These are phyloP conservation scores for Biscogniauxia sp. DNA, from an alignment of 2,329 filamentous ascomycete genomes.

Conservation along the genomic window DNA sequence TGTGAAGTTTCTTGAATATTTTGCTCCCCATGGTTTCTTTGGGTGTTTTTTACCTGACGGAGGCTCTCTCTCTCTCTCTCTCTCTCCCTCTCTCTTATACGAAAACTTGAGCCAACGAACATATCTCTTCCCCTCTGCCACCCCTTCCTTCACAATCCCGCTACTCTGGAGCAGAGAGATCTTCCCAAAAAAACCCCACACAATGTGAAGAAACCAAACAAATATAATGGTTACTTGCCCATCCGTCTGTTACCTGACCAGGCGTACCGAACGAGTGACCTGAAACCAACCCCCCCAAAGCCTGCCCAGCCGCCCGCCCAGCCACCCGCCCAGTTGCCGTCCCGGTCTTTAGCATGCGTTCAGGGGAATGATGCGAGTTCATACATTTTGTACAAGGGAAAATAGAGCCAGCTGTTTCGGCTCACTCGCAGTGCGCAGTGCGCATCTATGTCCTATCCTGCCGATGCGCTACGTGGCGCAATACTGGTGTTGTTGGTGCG, in stretches of 20 bases:
- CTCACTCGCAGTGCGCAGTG: slow-evolving; percentile 27
- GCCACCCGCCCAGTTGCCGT: slow-evolving; percentile 13
- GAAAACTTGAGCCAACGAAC: not conserved
- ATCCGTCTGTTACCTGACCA: slow-evolving; percentile 8
- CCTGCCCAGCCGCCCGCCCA: slow-evolving; percentile 13
- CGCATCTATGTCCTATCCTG: slow-evolving; percentile 28
- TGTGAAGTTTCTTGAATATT: too few species aligned
- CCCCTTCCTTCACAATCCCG: not conserved
- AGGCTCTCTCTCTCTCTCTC: not conserved
- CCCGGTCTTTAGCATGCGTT: slow-evolving; percentile 17
- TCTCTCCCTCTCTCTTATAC: too few species aligned
- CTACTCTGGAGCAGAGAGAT: not conserved
- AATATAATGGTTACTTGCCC: slow-evolving; percentile 6
- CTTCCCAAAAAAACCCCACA: not conserved
- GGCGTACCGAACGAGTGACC: slow-evolving; percentile 12
- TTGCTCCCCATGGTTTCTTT: not conserved
- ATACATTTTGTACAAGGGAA: slow-evolving; percentile 23
- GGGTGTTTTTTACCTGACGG: not conserved
- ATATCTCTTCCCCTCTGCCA: not conserved
- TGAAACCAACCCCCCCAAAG: not conserved
- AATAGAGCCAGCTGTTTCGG: slow-evolving; percentile 21
- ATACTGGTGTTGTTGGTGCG: slow-evolving; percentile 21
- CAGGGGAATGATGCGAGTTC: slow-evolving; percentile 25
- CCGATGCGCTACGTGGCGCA: slow-evolving; percentile 29
- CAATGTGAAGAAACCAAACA: slow-evolving; percentile 9